Evolutionary conservation across 345 rosid genomes (phyloP).

Genomic region (Punica granatum): DNA sequence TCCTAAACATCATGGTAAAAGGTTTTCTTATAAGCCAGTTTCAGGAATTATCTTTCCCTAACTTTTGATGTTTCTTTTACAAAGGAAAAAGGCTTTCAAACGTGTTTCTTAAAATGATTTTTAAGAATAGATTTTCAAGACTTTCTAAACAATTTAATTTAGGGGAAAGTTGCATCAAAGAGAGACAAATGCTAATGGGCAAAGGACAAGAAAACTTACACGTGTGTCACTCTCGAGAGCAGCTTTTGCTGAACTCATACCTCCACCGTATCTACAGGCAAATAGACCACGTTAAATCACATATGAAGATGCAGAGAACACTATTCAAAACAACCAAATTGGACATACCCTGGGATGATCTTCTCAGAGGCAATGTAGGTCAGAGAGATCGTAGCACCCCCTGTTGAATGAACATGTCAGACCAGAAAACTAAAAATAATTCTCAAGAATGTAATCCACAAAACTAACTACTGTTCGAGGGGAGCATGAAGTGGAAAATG

Average conservation of each 20-base stretch:
- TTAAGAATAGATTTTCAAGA: neutral
- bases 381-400: constrained; percentile 52
- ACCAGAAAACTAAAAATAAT: neutral
- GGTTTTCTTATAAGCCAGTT: neutral
- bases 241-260: constrained; percentile 70
- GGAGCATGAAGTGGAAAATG: neutral
- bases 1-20: neutral
- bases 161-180: neutral
- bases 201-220: constrained; percentile 17
- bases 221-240: constrained; percentile 60
- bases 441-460: neutral
- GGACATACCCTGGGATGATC: constrained; percentile 41
- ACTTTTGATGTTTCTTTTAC: neutral
- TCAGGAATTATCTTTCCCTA: neutral
- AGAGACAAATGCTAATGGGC: neutral
- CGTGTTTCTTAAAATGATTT: neutral
- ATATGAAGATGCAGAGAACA: neutral
- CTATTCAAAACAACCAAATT: neutral
- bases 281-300: neutral
- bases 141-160: neutral
- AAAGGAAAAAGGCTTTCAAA: neutral
- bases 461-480: neutral
- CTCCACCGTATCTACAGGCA: constrained; percentile 48
- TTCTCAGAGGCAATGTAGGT: constrained; percentile 53
- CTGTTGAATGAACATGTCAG: constrained; percentile 23